Conservation (phyloP, 2,329 filamentous ascomycete genomes). For the Apiospora phragmitis region DNA sequence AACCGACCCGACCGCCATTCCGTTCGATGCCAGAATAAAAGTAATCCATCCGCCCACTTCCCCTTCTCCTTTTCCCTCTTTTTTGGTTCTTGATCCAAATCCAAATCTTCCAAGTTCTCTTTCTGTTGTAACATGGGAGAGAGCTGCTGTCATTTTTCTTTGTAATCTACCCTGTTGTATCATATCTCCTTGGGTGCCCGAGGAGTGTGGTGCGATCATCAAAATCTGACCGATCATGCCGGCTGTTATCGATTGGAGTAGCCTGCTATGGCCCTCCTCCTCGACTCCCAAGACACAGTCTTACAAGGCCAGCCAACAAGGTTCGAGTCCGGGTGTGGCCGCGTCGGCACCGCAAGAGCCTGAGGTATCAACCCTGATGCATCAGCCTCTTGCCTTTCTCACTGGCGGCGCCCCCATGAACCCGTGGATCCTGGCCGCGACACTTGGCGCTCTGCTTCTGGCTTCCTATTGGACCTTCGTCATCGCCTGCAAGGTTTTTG, state of each 20-base stretch:
- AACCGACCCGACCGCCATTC: background rate
- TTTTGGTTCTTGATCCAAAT: background rate
- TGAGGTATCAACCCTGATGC: background rate
- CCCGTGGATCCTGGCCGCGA: conserved; percentile 2
- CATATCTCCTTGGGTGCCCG: background rate
- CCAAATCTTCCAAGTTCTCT: background rate
- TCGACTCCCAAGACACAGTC: background rate
- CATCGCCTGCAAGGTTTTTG: background rate
- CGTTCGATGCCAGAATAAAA: background rate
- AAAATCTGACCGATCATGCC: background rate
- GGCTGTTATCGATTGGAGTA: conserved; percentile 10
- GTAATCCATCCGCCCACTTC: background rate
- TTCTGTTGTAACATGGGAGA: background rate
- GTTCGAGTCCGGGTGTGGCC: background rate
- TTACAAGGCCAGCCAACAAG: background rate
- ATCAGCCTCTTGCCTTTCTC: background rate
- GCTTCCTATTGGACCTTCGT: background rate
- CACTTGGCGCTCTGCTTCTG: background rate
- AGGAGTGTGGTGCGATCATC: background rate
- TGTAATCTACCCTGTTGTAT: background rate
- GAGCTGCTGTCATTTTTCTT: background rate
- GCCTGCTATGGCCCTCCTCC: background rate
- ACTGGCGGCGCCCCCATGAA: background rate
- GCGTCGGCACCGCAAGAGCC: background rate
- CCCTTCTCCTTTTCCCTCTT: conserved; percentile 1